Conservation (phyloP, 345 rosid species). For the Euphorbia tirucalli region DNA sequence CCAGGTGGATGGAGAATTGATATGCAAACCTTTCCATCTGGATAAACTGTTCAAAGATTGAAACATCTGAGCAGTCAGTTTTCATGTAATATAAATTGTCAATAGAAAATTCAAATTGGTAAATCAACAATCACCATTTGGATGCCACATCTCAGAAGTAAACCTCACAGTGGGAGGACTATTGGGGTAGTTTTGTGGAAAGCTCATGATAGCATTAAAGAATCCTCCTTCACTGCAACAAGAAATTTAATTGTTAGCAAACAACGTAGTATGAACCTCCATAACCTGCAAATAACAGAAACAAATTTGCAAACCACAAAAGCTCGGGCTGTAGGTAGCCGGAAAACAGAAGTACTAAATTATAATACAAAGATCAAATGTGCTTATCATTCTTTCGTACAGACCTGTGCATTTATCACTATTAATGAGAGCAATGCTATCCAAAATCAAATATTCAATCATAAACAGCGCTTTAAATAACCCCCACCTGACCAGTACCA, state of each 20-base stretch:
- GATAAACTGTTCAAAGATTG: slow-evolving; percentile 43
- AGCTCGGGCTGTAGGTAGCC: not conserved
- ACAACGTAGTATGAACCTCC: not conserved
- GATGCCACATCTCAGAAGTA: slow-evolving; percentile 88
- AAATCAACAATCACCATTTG: slow-evolving; percentile 55
- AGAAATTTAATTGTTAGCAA: not conserved
- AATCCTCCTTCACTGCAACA: slow-evolving; percentile 76
- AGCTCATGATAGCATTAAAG: slow-evolving; percentile 78
- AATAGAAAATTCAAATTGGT: not conserved
- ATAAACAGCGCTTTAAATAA: too few species aligned
- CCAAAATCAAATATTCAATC: not conserved
- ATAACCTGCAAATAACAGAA: not conserved
- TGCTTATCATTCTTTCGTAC: too few species aligned
- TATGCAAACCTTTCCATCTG: slow-evolving; percentile 82
- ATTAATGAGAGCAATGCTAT: not conserved
- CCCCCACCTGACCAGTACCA: too few species aligned
- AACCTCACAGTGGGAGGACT: slow-evolving; percentile 80
- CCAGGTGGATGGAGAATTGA: slow-evolving; percentile 94
- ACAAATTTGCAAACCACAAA: not conserved
- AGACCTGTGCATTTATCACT: too few species aligned
- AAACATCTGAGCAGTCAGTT: slow-evolving; percentile 8
- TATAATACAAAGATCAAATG: not conserved
- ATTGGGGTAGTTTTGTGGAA: slow-evolving; percentile 62
- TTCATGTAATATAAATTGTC: not conserved
- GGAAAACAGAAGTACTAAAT: not conserved